These are phyloP conservation scores for Simmondsia chinensis DNA, from an alignment of 148 eudicot species.

Conservation along the genomic window DNA sequence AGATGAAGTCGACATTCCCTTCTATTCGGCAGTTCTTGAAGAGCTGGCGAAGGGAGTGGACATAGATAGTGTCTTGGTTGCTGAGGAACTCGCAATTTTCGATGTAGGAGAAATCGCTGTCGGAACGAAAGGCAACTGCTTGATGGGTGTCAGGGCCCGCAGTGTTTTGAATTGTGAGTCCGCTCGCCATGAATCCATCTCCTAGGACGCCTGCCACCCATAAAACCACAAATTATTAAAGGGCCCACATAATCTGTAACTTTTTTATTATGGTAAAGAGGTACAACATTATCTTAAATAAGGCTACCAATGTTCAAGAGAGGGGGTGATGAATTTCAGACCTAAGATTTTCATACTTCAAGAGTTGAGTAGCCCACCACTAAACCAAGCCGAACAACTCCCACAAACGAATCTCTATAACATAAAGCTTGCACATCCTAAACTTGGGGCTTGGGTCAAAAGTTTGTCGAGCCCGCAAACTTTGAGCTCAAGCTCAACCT, in stretches of 20 bases:
- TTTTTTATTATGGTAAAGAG: background rate
- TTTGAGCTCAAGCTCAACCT: too few species aligned
- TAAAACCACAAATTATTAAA: background rate
- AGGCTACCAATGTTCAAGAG: too few species aligned
- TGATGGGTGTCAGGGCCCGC: slow-evolving; percentile 33
- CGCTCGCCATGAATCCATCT: slow-evolving; percentile 28
- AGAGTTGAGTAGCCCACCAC: too few species aligned
- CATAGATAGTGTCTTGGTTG: slow-evolving; percentile 27
- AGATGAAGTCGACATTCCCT: slow-evolving; percentile 32
- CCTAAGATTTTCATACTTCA: too few species aligned
- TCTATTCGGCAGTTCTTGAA: slow-evolving; percentile 18
- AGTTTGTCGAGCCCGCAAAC: too few species aligned
- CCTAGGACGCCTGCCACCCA: slow-evolving; percentile 27
- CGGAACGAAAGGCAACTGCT: slow-evolving; percentile 30
- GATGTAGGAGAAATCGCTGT: slow-evolving; percentile 22
- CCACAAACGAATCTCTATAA: too few species aligned
- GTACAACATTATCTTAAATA: background rate
- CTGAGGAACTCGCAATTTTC: slow-evolving; percentile 25
- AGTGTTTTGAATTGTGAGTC: slow-evolving; percentile 23
- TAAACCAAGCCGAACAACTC: too few species aligned
- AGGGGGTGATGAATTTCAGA: too few species aligned
- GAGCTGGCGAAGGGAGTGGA: slow-evolving; percentile 25
- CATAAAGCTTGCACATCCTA: too few species aligned
- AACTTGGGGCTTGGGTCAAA: too few species aligned
- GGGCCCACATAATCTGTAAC: background rate